Conservation (phyloP, 805 yeast genomes). For the Starmerella bacillaris region DNA sequence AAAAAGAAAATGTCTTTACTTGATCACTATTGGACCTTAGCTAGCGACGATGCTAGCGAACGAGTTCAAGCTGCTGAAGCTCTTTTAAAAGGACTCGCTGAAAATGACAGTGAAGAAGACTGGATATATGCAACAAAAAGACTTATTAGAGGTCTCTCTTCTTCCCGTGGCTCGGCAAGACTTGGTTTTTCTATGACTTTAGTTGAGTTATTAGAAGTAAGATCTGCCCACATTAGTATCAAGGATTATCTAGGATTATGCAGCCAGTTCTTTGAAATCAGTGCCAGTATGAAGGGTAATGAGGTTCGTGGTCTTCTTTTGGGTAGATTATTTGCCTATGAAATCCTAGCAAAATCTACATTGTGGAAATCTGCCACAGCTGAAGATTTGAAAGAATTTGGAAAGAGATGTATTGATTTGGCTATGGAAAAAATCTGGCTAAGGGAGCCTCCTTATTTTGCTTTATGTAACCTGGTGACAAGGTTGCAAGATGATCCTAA, state of each 20-base stretch:
- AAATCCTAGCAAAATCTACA: constrained; percentile 45
- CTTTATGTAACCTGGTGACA: constrained; percentile 41
- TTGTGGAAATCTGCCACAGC: constrained; percentile 20
- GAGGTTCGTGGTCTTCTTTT: constrained; percentile 65
- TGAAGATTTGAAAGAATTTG: constrained; percentile 27
- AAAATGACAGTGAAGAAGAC: constrained; percentile 29
- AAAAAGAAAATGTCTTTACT: constrained; percentile 15
- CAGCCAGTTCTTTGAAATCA: constrained; percentile 24
- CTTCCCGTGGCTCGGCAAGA: constrained; percentile 69
- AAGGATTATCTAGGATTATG: constrained; percentile 25
- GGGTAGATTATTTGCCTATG: constrained; percentile 73
- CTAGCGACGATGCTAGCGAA: constrained; percentile 58
- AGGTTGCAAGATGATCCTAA: constrained; percentile 3
- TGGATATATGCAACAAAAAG: constrained; percentile 72
- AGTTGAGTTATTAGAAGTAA: constrained; percentile 33
- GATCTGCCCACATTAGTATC: constrained; percentile 24
- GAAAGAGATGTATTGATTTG: constrained; percentile 35
- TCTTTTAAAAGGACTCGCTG: constrained; percentile 41
- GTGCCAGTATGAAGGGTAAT: constrained; percentile 46
- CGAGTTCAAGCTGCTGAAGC: constrained; percentile 54
- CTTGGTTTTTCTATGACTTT: constrained; percentile 78
- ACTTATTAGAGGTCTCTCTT: constrained; percentile 60
- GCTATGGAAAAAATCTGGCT: constrained; percentile 64
- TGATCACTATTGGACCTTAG: constrained; percentile 60
- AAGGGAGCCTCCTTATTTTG: constrained; percentile 60